phyloP scores from a whole-genome alignment of 306 rosid species.

The Delonix regia region DNA sequence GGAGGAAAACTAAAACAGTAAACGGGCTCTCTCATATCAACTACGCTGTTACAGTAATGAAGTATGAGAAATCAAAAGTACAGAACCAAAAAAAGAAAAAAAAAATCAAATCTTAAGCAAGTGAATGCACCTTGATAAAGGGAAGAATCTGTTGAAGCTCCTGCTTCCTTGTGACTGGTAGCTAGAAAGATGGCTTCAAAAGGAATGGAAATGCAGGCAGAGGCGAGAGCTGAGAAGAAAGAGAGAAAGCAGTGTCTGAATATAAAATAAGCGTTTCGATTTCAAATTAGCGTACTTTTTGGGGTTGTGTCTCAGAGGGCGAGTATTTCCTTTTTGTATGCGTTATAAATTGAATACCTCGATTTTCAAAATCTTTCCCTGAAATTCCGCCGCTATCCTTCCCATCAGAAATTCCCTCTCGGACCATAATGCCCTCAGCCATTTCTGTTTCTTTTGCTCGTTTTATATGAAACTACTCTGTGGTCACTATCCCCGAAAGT shows the following conservation, averaged over 20 bases:
- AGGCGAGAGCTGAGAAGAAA: not conserved
- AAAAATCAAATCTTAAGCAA: not conserved
- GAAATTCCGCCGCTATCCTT: slow-evolving; percentile 81
- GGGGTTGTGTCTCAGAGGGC: not conserved
- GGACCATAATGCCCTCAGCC: not conserved
- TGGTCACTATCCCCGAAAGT: not conserved
- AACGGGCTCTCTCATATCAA: not conserved
- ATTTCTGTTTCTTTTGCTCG: not conserved
- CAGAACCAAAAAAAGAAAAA: not conserved
- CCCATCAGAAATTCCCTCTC: not conserved
- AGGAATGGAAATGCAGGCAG: not conserved
- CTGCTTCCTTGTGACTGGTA: not conserved
- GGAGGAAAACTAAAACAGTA: not conserved
- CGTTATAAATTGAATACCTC: not conserved
- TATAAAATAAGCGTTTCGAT: not conserved
- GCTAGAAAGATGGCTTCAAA: not conserved
- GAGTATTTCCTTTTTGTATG: no score
- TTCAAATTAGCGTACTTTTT: not conserved
- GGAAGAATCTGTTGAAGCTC: slow-evolving; percentile 12
- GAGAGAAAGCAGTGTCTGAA: not conserved
- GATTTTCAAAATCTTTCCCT: slow-evolving; percentile 51
- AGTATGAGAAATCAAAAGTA: not conserved
- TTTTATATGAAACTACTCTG: not conserved
- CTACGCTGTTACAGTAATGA: not conserved
- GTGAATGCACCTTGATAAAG: slow-evolving; percentile 23